A percentile compares a stretch with the other conserved stretches of the same genome.
Conservation (phyloP, 352 stramenopile genomes). For the Pythium biforme region DNA sequence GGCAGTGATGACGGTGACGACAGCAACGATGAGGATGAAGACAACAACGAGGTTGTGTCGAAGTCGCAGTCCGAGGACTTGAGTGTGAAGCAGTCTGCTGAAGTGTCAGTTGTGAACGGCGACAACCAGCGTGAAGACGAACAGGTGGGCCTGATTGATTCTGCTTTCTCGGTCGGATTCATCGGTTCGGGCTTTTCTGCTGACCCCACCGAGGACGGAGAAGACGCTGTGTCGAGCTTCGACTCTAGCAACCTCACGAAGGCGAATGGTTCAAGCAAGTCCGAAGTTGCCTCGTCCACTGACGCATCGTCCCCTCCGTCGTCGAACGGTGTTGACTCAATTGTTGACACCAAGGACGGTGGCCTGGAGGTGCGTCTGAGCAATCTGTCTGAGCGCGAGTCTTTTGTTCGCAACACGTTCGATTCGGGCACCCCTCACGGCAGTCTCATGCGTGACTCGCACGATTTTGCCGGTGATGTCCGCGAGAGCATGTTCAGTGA, state of each 20-base stretch:
- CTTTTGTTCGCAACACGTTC: constrained; percentile 28
- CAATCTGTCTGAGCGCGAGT: constrained; percentile 24
- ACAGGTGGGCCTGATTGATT: background rate
- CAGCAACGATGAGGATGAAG: constrained; percentile 15
- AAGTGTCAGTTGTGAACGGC: background rate
- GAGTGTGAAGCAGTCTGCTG: background rate
- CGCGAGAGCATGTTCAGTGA: constrained; percentile 28
- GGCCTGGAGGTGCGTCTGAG: constrained; percentile 12
- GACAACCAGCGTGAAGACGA: constrained; percentile 12
- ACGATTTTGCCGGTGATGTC: constrained; percentile 27
- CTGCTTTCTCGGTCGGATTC: background rate
- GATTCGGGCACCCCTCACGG: constrained; percentile 35
- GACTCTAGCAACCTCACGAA: background rate
- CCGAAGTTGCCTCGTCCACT: background rate
- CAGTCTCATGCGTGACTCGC: constrained; percentile 35
- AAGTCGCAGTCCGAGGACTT: background rate
- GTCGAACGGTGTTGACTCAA: background rate
- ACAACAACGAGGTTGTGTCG: background rate
- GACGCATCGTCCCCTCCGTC: constrained; percentile 8
- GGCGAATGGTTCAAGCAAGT: background rate
- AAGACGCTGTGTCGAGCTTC: background rate
- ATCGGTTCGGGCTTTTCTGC: constrained; percentile 8
- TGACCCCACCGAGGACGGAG: background rate
- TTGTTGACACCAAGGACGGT: background rate
- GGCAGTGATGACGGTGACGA: constrained; percentile 41